phyloP scores from a whole-genome alignment of 2,329 filamentous ascomycete genomes.

The Drechmeria coniospora region DNA sequence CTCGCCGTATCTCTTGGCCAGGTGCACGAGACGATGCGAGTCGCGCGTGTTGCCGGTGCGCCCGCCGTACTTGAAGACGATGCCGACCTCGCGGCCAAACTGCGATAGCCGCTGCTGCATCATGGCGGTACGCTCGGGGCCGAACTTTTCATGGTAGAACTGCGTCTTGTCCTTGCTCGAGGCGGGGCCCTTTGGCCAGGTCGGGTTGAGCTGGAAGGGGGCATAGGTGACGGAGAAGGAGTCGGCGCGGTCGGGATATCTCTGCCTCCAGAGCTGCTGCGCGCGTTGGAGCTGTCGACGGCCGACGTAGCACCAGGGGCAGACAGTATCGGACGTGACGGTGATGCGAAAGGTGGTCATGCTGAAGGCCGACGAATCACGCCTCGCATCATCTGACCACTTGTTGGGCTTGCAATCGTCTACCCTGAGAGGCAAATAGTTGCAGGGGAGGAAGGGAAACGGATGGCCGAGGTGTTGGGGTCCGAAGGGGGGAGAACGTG shows the following conservation, averaged over 20 bases:
- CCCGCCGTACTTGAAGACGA: constrained; percentile 35
- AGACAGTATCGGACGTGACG: constrained; percentile 33
- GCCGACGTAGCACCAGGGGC: constrained; percentile 37
- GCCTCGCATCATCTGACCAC: too few species aligned
- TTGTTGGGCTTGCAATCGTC: too few species aligned
- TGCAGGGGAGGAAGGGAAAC: too few species aligned
- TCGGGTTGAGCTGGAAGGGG: constrained; percentile 28
- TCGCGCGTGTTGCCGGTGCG: constrained; percentile 27
- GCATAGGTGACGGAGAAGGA: constrained; percentile 35
- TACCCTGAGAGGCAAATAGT: too few species aligned
- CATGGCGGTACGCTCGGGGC: constrained; percentile 38
- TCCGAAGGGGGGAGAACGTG: too few species aligned
- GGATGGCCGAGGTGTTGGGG: too few species aligned
- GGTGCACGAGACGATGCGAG: constrained; percentile 30
- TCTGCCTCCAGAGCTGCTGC: constrained; percentile 23
- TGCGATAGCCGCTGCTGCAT: constrained; percentile 14
- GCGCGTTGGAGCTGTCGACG: constrained; percentile 29
- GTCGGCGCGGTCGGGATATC: constrained; percentile 34
- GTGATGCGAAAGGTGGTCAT: constrained; percentile 45
- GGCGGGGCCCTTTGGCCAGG: constrained; percentile 14
- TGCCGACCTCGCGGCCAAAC: constrained; percentile 19
- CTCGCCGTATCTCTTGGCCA: constrained; percentile 31
- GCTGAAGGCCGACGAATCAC: constrained; percentile 1
- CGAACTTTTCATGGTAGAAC: constrained; percentile 37
- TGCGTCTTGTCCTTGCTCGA: constrained; percentile 20